phyloP scores from a whole-genome alignment of 2,329 filamentous ascomycete genomes.

The Calonectria honghensis region DNA sequence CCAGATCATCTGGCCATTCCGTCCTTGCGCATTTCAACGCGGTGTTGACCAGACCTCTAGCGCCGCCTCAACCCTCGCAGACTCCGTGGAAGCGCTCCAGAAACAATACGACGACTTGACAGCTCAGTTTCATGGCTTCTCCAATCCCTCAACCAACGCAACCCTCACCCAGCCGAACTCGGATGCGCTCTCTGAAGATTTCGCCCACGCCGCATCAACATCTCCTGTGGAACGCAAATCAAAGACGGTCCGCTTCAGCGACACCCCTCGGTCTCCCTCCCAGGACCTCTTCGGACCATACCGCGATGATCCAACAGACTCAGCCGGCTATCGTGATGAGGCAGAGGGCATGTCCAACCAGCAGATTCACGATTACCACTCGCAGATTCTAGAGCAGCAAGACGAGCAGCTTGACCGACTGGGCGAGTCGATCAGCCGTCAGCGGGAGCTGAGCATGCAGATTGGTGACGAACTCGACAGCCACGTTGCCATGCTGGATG shows the following conservation, averaged over 20 bases:
- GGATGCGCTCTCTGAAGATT: constrained; percentile 76
- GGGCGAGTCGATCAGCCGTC: constrained; percentile 89
- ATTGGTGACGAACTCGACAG: constrained; percentile 97
- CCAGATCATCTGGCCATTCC: background rate
- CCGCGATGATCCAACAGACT: constrained; percentile 79
- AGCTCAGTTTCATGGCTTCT: constrained; percentile 85
- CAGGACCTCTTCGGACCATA: constrained; percentile 75
- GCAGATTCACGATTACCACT: constrained; percentile 91
- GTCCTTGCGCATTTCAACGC: background rate
- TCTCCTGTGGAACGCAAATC: constrained; percentile 60
- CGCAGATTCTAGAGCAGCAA: constrained; percentile 87
- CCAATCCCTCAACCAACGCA: constrained; percentile 68
- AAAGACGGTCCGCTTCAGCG: constrained; percentile 92
- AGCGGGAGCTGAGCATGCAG: constrained; percentile 94
- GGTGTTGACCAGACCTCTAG: constrained; percentile 57
- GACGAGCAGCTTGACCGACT: constrained; percentile 94
- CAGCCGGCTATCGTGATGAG: constrained; percentile 76
- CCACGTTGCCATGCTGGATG: constrained; percentile 91
- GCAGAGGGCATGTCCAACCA: constrained; percentile 81
- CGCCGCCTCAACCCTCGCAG: constrained; percentile 70
- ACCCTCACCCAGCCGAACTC: constrained; percentile 79
- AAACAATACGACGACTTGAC: constrained; percentile 85
- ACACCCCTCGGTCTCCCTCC: constrained; percentile 70
- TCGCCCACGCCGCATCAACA: constrained; percentile 75
- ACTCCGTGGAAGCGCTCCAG: constrained; percentile 81